phyloP scores from a whole-genome alignment of 1,284 basidiomycete genomes.

The Pholiota adiposa region DNA sequence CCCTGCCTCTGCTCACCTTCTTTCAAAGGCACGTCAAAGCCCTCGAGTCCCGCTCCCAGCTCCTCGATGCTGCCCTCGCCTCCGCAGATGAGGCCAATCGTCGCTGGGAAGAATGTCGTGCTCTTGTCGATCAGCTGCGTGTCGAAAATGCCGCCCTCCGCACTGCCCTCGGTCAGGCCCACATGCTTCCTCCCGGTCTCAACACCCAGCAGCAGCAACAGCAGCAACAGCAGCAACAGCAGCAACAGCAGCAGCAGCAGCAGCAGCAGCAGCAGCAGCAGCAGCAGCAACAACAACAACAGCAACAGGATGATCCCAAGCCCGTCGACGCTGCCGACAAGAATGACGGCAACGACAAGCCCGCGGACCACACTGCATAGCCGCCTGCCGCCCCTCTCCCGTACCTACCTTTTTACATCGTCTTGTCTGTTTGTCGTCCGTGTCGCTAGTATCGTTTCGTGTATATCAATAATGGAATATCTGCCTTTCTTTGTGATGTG shows the following conservation, averaged over 20 bases:
- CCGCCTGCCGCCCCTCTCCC: background rate
- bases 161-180: constrained; percentile 48
- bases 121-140: constrained; percentile 79
- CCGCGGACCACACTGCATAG: constrained; percentile 18
- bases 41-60: constrained; percentile 79
- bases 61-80: constrained; percentile 80
- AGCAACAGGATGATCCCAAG: constrained; percentile 32
- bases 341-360: constrained; percentile 28
- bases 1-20: constrained; percentile 14
- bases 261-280: constrained; percentile 29
- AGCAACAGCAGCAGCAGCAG: constrained; percentile 17
- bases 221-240: constrained; percentile 15
- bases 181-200: constrained; percentile 35
- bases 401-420: background rate
- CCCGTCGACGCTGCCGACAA: constrained; percentile 33
- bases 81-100: constrained; percentile 85
- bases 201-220: constrained; percentile 12
- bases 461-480: constrained; percentile 17
- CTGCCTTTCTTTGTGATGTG: constrained; percentile 8
- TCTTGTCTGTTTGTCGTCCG: background rate
- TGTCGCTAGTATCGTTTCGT: constrained; percentile 16
- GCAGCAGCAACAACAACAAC: constrained; percentile 17
- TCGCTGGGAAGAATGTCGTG: constrained; percentile 84
- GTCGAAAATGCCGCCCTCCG: constrained; percentile 75
- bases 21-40: constrained; percentile 75